These are phyloP conservation scores for Cinchona pubescens DNA, from an alignment of 257 asterid species.

Conservation along the genomic window DNA sequence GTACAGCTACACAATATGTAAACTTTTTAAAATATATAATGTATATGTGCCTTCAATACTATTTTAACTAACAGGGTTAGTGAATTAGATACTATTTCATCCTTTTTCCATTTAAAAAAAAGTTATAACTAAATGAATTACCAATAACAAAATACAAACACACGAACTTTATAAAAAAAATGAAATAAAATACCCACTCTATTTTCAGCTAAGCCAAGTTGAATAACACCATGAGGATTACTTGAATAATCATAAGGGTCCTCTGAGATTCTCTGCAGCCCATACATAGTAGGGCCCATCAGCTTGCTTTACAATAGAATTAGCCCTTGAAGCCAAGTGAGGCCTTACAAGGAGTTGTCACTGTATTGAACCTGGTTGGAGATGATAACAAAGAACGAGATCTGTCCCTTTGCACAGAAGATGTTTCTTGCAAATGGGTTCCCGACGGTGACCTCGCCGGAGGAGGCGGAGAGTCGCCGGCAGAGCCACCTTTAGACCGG, in stretches of 20 bases:
- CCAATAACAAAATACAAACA: neutral
- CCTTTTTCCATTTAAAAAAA: neutral
- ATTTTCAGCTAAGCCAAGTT: slow-evolving; percentile 54
- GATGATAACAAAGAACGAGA: slow-evolving; percentile 49
- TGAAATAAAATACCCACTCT: slow-evolving; percentile 34
- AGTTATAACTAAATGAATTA: neutral
- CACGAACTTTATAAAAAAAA: neutral
- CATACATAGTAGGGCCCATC: slow-evolving; percentile 40
- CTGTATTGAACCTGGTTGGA: too few species aligned
- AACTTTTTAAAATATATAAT: too few species aligned
- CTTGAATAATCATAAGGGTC: slow-evolving; percentile 42
- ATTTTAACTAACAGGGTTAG: too few species aligned
- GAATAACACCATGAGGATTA: slow-evolving; percentile 60
- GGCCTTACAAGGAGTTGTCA: too few species aligned
- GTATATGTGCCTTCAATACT: too few species aligned
- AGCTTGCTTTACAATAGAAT: slow-evolving; percentile 36
- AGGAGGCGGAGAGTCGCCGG: slow-evolving; percentile 18
- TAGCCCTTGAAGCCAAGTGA: slow-evolving; percentile 52
- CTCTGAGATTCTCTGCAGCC: slow-evolving; percentile 42
- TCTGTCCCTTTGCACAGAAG: slow-evolving; percentile 50
- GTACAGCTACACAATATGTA: too few species aligned
- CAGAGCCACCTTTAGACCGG: slow-evolving; percentile 23
- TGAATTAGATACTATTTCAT: neutral
- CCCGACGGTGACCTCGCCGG: slow-evolving; percentile 30
- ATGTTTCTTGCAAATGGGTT: slow-evolving; percentile 27